Evolutionary conservation across 2,329 filamentous ascomycete genomes (phyloP), one percentile per base, ranked within the genome.

Genomic region (Sarocladium strictum): DNA sequence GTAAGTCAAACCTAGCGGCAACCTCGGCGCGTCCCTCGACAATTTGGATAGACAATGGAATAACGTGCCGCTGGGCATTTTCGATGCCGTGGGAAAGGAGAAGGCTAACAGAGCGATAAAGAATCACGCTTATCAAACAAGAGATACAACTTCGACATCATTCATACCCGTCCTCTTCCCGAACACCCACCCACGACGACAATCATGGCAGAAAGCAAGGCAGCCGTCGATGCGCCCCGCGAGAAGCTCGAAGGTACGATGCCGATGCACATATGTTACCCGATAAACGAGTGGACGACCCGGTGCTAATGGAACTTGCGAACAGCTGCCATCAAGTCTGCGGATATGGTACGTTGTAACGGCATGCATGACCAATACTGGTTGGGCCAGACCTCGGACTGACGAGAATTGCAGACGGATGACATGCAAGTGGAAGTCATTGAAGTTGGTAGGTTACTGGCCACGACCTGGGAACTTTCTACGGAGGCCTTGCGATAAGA

Each of bases 381-480:
- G 19, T 4, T 19, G 24, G 9, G 19, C 10, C 23, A 50, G n/a
- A 19, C 10, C 3, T 12, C 6, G 19, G 15, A 35, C 43, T 55
- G 53, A 57, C 26, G 53, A 72, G 61, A 74, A 27, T 24, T 43
- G 63, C 68, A 97, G 94, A 93, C 87, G 65, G 93, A 97, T 57
- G 92, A 97, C 65, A 96, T 99, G 94, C 91, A 97, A 68, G 84
- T 89, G 65, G 93, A 97, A 74, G 90, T 87, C 47, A 89, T 99
- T 66, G 90, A 97, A 83, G 88, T 97, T 69, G 91, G 93, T 97
- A 85, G 63, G 91, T 51, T 51, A 11, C 27, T 3, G 2, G 27
- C 17, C 26, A 15, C 37, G 40, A 24, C 12, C 19, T 27, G 4
- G n/a, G 19, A 19, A 43, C 10, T 43, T 10, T 43, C 38, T 9